Conservation (phyloP, 1,284 basidiomycete species). For the Cryptococcus neoformans region DNA sequence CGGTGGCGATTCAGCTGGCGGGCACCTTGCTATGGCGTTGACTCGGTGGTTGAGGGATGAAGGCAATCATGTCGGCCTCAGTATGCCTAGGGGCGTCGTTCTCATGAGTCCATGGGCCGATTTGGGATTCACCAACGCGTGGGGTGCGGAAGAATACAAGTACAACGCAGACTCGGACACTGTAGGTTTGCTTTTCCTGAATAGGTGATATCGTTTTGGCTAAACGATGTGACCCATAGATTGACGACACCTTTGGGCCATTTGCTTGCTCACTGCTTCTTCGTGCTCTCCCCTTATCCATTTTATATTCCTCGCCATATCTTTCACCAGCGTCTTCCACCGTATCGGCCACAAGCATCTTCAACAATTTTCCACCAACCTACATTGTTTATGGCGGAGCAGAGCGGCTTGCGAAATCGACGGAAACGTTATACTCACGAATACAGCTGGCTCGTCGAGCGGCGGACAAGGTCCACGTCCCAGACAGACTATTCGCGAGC, state of each 20-base stretch:
- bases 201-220: background rate
- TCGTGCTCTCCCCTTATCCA: constrained; percentile 28
- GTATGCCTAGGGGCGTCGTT: constrained; percentile 55
- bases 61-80: constrained; percentile 22
- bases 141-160: constrained; percentile 27
- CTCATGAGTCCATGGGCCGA: constrained; percentile 62
- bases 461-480: background rate
- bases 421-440: constrained; percentile 29
- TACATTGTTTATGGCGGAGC: constrained; percentile 42
- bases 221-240: constrained; percentile 9
- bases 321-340: constrained; percentile 38
- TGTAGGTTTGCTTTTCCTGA: constrained; percentile 11
- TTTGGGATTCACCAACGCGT: constrained; percentile 47
- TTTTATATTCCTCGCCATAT: constrained; percentile 34
- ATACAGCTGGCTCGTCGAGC: constrained; percentile 19
- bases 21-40: constrained; percentile 61
- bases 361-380: constrained; percentile 36
- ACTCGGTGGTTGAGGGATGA: constrained; percentile 37
- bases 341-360: constrained; percentile 17
- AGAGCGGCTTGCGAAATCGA: constrained; percentile 37
- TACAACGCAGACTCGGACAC: constrained; percentile 35
- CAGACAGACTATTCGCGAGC: constrained; percentile 23
- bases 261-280: constrained; percentile 41
- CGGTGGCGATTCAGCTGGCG: constrained; percentile 68
- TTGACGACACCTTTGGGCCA: constrained; percentile 43